Evolutionary conservation across 257 asterid species (phyloP).

Genomic region (Scutellaria baicalensis): DNA sequence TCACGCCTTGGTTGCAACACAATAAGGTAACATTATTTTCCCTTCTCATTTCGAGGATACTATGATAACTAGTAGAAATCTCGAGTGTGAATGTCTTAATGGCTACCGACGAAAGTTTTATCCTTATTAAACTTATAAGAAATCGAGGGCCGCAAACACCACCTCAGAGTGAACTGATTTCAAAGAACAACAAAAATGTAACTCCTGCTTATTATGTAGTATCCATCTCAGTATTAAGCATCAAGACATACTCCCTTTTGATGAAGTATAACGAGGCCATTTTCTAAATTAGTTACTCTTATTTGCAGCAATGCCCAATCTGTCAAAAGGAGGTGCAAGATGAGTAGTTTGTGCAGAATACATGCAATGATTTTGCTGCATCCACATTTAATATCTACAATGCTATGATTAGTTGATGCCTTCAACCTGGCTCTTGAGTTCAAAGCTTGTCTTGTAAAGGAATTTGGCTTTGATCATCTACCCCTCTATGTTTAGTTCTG

Average conservation of each 20-base stretch:
- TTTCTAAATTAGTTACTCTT: not conserved
- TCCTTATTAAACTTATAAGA: no score
- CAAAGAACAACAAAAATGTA: no score
- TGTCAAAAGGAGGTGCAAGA: conserved; percentile 73
- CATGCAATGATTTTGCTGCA: not conserved
- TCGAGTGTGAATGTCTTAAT: not conserved
- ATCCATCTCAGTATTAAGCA: no score
- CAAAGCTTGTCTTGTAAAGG: conserved; percentile 8
- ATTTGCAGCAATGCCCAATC: conserved; percentile 69
- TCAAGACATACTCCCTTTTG: no score
- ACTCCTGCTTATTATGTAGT: no score
- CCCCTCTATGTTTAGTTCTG: conserved; percentile 7
- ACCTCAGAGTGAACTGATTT: no score
- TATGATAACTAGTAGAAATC: no score
- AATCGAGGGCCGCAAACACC: no score
- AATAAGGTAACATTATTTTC: conserved; percentile 42
- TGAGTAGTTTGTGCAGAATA: conserved; percentile 24
- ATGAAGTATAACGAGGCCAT: no score
- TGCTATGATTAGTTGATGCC: not conserved
- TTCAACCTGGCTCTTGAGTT: not conserved
- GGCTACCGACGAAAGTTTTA: no score
- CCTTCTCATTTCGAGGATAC: not conserved
- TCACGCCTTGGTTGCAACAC: conserved; percentile 62
- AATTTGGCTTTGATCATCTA: conserved; percentile 1
- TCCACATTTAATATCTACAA: not conserved